These are phyloP conservation scores for Ceratobasidium papillatum DNA, from an alignment of 1,284 basidiomycete species.

Conservation along the genomic window DNA sequence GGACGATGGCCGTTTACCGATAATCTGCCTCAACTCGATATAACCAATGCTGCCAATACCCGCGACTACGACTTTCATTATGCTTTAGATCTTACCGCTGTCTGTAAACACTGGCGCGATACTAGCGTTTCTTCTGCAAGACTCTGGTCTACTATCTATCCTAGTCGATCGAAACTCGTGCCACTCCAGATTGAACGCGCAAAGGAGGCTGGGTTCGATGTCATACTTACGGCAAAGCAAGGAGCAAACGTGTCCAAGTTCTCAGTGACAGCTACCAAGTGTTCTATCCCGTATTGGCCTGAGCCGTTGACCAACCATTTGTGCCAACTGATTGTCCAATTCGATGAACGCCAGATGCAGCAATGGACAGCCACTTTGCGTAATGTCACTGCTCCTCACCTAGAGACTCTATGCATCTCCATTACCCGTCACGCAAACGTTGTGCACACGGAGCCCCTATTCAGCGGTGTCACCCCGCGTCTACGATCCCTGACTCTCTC, in stretches of 20 bases:
- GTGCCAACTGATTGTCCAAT: conserved; percentile 27
- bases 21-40: conserved; percentile 16
- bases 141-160: conserved; percentile 33
- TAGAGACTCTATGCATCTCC: conserved; percentile 35
- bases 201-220: conserved; percentile 26
- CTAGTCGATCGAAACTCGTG: conserved; percentile 27
- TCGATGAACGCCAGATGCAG: conserved; percentile 26
- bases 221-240: conserved; percentile 26
- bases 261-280: conserved; percentile 8
- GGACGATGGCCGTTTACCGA: conserved; percentile 25
- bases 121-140: not conserved
- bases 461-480: conserved; percentile 18
- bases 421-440: conserved; percentile 35
- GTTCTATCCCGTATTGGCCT: conserved; percentile 27
- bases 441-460: conserved; percentile 6
- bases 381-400: conserved; percentile 17
- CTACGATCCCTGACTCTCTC: conserved; percentile 25
- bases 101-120: conserved; percentile 35
- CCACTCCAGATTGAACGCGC: conserved; percentile 27
- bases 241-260: not conserved
- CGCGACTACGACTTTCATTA: conserved; percentile 30
- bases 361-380: conserved; percentile 26
- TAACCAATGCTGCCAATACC: not conserved
- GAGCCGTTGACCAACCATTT: conserved; percentile 16
- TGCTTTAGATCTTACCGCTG: conserved; percentile 9